Evolutionary conservation across 371 early-diverging fungal genomes (phyloP), one percentile per base, ranked within the genome.

Genomic region (Apophysomyces ossiformis): DNA sequence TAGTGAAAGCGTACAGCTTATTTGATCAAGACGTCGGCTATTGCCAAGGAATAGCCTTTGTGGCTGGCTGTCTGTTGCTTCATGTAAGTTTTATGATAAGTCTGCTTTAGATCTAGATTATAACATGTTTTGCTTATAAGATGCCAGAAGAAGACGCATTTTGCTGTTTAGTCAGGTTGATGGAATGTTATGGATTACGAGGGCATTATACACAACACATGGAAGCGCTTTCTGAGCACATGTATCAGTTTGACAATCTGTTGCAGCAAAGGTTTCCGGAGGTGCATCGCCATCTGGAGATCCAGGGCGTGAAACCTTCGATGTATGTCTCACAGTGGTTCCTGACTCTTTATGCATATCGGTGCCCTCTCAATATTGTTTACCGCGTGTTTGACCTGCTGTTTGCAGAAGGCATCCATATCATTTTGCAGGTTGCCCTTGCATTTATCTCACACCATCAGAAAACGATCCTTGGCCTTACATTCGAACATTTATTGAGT

Each of bases 21-120:
- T 96, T 91, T 68, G 98, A 98, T 77, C 73, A 86, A 5, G 92
- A 95, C 65, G 91, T 97, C n/a, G 98, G 98, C 3, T 94, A 98
- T 76, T 97, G 96, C 74, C 98, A 98, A 81, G 97, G 97, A 7
- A 78, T 97, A 32, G 88, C 94, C 13, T 97, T 96, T 75, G 74
- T 98, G 32, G 95, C 91, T 1, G 97, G 94, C 0, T 89, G 93
- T 9, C 65, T 98, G 62, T 76, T 98, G 65, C 77, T 95, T 64
- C 92, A 96, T 74, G 92, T 90, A 85, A 76, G 81, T 69, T 26
- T 26, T 26, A 26, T 26, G n/a, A 16, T 5, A 65, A 80, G 44
- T 73, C 74, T 65, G 44, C 21, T 61, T 15, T 36, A 13, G 16
- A 21, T 36, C 13, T 32, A 61, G 39, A 45, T 4, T 15, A 35